Evolutionary conservation across 352 stramenopile genomes (phyloP), one percentile per base, ranked within the genome.

Genomic region (Phytopythium delawarense): DNA sequence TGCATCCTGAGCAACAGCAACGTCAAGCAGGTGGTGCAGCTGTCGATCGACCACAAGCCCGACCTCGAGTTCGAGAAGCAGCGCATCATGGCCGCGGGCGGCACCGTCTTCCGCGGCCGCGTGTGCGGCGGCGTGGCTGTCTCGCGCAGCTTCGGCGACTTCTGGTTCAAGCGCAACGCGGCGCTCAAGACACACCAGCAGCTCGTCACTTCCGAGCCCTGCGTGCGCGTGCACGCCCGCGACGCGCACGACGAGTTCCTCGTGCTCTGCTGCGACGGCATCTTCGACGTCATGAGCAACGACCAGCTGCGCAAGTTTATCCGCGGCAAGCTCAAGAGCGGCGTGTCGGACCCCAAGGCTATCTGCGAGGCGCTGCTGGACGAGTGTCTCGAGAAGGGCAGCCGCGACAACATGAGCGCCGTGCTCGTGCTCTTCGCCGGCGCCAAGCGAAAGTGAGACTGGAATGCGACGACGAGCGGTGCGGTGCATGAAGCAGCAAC

Each of bases 251-350:
- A 98, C 67, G 88, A 98, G 70, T 97, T 98, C 63, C 74, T 98
- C 18, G 74, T 97, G 56, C 77, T 98, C 18, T 90, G 83, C 50
- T 98, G 92, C 63, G 94, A 98, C 63, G 94, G 94, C 59, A 93
- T 98, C 59, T 98, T 92, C 74, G 94, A 98, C 63, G 94, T 98
- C 35, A 98, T 98, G 88, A 94, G 78, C 66, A 96, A 98, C 69
- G 87, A 98, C 69, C 89, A 98, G 73, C 74, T 94, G 57, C 84
- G 92, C 50, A 91, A 96, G 67, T 98, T 97, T 59, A 87, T 97
- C 25, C 81, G 84, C 7, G 68, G 66, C 65, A 91, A 92, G 66
- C 70, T 93, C 54, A 89, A 89, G 60, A 78, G 50, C 35, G 70
- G 64, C 5, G 45, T 72, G 7, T 72, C 70, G 62, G 80, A 74